Base-by-base conservation (phyloP, 805 yeast genomes). In the Teunomyces cretensis region DNA sequence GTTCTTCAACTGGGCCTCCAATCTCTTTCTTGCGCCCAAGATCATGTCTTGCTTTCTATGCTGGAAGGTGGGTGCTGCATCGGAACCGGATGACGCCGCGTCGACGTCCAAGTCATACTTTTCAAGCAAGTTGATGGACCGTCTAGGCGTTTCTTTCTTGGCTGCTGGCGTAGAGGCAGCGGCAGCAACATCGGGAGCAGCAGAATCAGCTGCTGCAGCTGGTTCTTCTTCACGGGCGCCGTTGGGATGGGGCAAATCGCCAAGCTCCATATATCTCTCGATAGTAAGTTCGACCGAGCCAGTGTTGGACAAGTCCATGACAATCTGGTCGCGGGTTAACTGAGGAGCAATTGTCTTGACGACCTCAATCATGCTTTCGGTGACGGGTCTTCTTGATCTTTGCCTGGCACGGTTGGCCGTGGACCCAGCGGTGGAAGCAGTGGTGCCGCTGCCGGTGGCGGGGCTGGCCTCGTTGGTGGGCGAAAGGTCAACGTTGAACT, bases 271-370 rank as follows among this genome's bases (percentile, higher is more conserved):
- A 51, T 78, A 83, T 36, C 82, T 75, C 42, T 89, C 87, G 8
- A 90, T 83, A 0, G 98, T 91, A 7, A 65, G 77, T 61, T 88
- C 91, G 1, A 91, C 91, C 6, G 86, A 83, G 0, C 96, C 95
- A 0, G 94, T 81, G 47, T 80, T 72, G 56, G 83, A 81, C 49
- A 94, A 75, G 60, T 86, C 96, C 49, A 74, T 72, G 49, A 83
- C 73, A 49, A 94, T 88, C 59, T 87, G 95, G 6, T 78, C 86
- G 3, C 67, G 75, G 1, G 86, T 73, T 27, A 88, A 67, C 15
- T 73, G 72, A 3, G 97, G 97, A 0, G 90, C 96, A 44, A 92
- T 72, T 33, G 89, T 81, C 54, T 82, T 86, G 2, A 92, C 97
- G 0, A 87, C 83, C 51, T 86, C 94, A 36, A 92, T 74, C 98